These are phyloP conservation scores for Botrytis fragariae DNA, from an alignment of 2,329 filamentous ascomycete genomes.

Conservation along the genomic window DNA sequence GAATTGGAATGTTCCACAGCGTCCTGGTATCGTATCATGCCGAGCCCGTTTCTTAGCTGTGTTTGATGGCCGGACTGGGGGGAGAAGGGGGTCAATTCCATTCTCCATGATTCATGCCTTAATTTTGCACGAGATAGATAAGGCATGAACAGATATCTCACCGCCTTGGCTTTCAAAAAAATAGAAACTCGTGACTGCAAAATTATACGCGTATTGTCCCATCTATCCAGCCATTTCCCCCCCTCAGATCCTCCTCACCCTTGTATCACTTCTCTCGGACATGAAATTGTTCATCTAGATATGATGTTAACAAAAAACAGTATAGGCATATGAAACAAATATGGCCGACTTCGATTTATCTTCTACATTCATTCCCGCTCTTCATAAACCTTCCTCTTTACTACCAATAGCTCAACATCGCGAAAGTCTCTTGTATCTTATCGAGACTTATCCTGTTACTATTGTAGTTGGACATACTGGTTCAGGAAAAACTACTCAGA, in stretches of 20 bases:
- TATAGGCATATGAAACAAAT: constrained; percentile 16
- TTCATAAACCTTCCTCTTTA: constrained; percentile 81
- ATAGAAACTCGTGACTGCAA: neutral
- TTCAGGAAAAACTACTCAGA: constrained; percentile 92
- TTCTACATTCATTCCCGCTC: constrained; percentile 68
- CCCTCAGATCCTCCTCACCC: neutral
- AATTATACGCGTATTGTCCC: neutral
- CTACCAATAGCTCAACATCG: constrained; percentile 85
- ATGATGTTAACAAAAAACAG: constrained; percentile 6
- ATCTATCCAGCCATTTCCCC: neutral
- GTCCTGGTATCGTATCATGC: neutral
- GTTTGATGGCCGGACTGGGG: neutral
- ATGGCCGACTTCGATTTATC: constrained; percentile 54
- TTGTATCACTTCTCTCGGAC: neutral
- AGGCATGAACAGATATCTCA: neutral
- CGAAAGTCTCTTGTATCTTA: constrained; percentile 75
- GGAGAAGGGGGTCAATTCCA: neutral
- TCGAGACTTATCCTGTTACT: constrained; percentile 80
- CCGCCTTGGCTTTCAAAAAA: neutral
- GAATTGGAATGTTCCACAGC: neutral
- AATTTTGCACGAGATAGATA: neutral
- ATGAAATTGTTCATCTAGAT: neutral
- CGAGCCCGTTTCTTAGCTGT: neutral
- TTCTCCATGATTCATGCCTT: neutral
- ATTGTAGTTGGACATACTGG: constrained; percentile 93